phyloP scores from a whole-genome alignment of 768 basidiomycete species.

The Cubamyces lactineus region DNA sequence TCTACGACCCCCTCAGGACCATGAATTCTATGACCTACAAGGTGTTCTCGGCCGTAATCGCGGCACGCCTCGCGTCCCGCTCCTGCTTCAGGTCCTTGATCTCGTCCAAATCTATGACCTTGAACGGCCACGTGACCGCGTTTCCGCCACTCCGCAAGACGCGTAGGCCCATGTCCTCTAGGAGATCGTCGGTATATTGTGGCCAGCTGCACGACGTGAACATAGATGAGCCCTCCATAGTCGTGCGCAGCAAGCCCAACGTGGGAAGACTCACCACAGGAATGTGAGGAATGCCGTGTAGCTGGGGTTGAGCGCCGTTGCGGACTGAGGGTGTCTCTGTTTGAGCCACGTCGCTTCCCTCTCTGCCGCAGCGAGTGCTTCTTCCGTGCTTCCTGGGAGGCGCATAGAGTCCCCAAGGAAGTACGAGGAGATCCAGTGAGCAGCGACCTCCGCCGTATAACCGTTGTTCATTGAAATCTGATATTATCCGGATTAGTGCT shows the following conservation, averaged over 20 bases:
- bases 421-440: slow-evolving; percentile 70
- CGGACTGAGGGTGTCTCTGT: slow-evolving; percentile 53
- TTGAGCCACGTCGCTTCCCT: slow-evolving; percentile 55
- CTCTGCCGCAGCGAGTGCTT: slow-evolving; percentile 50
- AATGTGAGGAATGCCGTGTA: slow-evolving; percentile 52
- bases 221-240: background rate
- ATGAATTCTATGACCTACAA: slow-evolving; percentile 38
- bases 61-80: slow-evolving; percentile 39
- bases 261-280: slow-evolving; percentile 48
- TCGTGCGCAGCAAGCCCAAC: background rate
- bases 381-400: slow-evolving; percentile 48
- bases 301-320: slow-evolving; percentile 58
- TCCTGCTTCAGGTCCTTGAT: slow-evolving; percentile 52
- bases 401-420: slow-evolving; percentile 57
- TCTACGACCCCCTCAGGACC: background rate
- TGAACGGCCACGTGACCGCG: slow-evolving; percentile 70
- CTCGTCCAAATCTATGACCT: slow-evolving; percentile 51
- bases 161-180: slow-evolving; percentile 61
- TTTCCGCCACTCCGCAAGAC: slow-evolving; percentile 61
- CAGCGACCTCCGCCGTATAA: slow-evolving; percentile 54
- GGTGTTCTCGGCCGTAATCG: too few relatives aligned
- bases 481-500: background rate
- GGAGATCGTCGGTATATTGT: slow-evolving; percentile 56
- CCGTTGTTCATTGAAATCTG: slow-evolving; percentile 61
- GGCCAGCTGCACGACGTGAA: slow-evolving; percentile 51